Evolutionary conservation across 2,329 filamentous ascomycete genomes (phyloP).

Genomic region (Cladosporium cucumerinum): DNA sequence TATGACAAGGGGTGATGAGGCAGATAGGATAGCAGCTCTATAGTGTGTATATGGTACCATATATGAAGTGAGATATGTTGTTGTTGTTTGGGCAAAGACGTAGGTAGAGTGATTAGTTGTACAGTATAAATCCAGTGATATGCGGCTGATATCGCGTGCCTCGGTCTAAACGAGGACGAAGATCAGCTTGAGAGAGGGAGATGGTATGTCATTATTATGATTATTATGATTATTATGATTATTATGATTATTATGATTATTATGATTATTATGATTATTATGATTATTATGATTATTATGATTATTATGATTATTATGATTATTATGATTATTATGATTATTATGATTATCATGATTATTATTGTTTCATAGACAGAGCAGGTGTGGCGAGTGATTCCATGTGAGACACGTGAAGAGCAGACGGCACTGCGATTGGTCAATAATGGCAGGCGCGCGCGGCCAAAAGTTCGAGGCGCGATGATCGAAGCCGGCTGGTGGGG

Average conservation of each 20-base stretch:
- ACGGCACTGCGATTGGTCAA: conserved; percentile 3
- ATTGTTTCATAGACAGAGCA: too few relatives aligned
- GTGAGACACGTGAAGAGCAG: conserved; percentile 1
- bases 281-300: too few relatives aligned
- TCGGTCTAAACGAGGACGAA: background rate
- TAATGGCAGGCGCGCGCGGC: too few relatives aligned
- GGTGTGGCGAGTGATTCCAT: background rate
- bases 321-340: too few relatives aligned
- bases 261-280: too few relatives aligned
- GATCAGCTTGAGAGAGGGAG: background rate
- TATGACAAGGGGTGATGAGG: background rate
- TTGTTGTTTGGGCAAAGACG: background rate
- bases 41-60: background rate
- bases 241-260: too few relatives aligned
- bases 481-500: background rate
- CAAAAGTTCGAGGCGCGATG: background rate
- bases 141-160: conserved; percentile 11
- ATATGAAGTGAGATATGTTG: background rate
- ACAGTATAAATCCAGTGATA: background rate
- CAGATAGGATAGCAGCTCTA: background rate
- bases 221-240: too few relatives aligned
- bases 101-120: background rate
- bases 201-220: background rate
- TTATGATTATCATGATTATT: too few relatives aligned
- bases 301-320: too few relatives aligned